phyloP scores from a whole-genome alignment of 257 asterid genomes.

The Nicotiana otophora region DNA sequence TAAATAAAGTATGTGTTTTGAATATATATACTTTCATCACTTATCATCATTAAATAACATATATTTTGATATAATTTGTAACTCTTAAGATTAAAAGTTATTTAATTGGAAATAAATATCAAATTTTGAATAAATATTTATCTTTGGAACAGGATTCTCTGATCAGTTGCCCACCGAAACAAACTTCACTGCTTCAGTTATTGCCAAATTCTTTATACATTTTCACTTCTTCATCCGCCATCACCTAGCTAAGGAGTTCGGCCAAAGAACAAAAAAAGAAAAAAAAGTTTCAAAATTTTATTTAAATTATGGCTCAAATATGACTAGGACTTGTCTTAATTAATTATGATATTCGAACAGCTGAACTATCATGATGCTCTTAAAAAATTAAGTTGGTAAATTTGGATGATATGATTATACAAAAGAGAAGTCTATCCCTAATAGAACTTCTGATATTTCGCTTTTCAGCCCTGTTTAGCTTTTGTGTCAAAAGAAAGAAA shows the following conservation, averaged over 20 bases:
- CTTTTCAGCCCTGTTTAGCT: no score
- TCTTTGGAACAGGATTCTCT: not conserved
- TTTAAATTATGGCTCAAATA: not conserved
- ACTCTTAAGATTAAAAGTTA: not conserved
- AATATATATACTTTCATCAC: not conserved
- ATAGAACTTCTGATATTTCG: no score
- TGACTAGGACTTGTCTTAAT: not conserved
- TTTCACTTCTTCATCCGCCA: not conserved
- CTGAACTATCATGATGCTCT: not conserved
- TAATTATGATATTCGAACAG: not conserved
- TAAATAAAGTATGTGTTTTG: not conserved
- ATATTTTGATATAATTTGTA: not conserved
- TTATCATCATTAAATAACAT: not conserved
- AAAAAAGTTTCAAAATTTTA: no score
- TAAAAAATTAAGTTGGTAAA: not conserved
- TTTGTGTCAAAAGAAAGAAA: no score
- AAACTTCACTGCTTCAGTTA: not conserved
- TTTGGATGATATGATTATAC: no score
- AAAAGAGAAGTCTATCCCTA: no score
- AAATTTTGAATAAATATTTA: not conserved
- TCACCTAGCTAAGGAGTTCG: no score
- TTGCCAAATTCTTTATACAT: not conserved
- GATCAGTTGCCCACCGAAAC: not conserved
- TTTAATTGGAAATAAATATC: not conserved
- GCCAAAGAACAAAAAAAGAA: not conserved